Base-by-base conservation (phyloP, 75 land plant species). In the Azolla pinnata region DNA sequence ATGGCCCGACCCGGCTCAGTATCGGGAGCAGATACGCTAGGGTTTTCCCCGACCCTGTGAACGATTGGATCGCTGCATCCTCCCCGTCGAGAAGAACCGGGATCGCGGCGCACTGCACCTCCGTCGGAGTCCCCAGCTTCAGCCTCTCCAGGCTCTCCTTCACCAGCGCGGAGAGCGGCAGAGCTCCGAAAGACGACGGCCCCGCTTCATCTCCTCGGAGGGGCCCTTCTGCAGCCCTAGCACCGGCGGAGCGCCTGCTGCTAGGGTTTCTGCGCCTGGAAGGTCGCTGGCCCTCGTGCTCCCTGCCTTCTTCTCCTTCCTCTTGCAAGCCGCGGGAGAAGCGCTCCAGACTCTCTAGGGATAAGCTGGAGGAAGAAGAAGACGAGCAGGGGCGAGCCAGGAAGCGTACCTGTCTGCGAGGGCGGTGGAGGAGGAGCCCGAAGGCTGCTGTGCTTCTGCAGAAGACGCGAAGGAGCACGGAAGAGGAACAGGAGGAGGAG, bases 31-130 rank as follows among this genome's bases (percentile, higher is more conserved):
- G 71, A 62, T 92, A 92, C 14, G 97, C 97, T 20, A 92, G 77
- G 29, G 97, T 92, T 57, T 92, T 92, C 18, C 97, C 97, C 0
- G 97, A 92, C 0, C 97, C 97, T 21, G 97, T 92, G 58, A 84
- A 92, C 4, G 97, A 92, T 63, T 92, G 97, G 23, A 92, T 80
- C n/a, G 91, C 86, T 35, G 84, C 97, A 78, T 92, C 95, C 50
- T 85, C 84, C 12, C 78, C 71, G 25, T 78, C 65, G 23, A 80
- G 57, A 26, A 92, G 64, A 1, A 70, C 75, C 1, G 97, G 97
- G 38, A 90, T 84, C 1, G 93, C 93, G 31, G 91, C 56, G 18
- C 74, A 70, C 66, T 89, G 92, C 18, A 90, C 79, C 51, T 88
- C 89, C 31, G 97, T 92, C 7, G 97, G 95, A 12, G 63, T 68